These are phyloP conservation scores for Aureobasidium sp. DNA, from an alignment of 2,329 filamentous ascomycete genomes.

Conservation along the genomic window DNA sequence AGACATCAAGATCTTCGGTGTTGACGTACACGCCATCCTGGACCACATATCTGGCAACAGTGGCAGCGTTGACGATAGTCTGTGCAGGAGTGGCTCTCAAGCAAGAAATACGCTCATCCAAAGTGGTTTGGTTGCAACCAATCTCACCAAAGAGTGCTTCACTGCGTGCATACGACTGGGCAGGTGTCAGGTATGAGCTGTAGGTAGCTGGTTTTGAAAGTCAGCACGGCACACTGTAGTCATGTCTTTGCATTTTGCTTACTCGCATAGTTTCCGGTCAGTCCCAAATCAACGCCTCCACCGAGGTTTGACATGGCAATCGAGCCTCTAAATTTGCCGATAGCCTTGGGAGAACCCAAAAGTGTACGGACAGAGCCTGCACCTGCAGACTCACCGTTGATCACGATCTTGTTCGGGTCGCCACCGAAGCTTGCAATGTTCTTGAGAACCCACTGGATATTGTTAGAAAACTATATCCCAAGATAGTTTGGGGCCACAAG, in stretches of 20 bases:
- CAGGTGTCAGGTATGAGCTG: conserved; percentile 52
- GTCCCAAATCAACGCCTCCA: conserved; percentile 50
- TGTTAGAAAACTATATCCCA: neutral
- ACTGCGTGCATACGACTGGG: conserved; percentile 43
- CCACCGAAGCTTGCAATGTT: conserved; percentile 45
- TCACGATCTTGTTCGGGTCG: conserved; percentile 41
- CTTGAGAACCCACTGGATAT: conserved; percentile 36
- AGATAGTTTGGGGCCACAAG: too few relatives aligned
- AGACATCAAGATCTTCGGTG: conserved; percentile 42
- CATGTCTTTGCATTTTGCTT: neutral
- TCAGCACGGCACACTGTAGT: neutral
- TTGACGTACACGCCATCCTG: conserved; percentile 53
- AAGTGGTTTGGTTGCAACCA: conserved; percentile 44
- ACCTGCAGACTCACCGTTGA: conserved; percentile 45
- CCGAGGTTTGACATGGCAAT: conserved; percentile 48
- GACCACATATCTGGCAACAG: conserved; percentile 47
- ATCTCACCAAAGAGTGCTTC: conserved; percentile 46
- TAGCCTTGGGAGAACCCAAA: conserved; percentile 44
- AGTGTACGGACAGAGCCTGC: conserved; percentile 52
- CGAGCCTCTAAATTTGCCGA: conserved; percentile 42
- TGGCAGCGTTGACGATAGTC: conserved; percentile 35
- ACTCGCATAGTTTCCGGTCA: conserved; percentile 38
- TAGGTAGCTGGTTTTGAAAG: conserved; percentile 48
- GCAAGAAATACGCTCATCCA: conserved; percentile 47
- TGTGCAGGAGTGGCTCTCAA: conserved; percentile 43